These are phyloP conservation scores for Populus tomentosa DNA, from an alignment of 441 rosid genomes.

Conservation along the genomic window DNA sequence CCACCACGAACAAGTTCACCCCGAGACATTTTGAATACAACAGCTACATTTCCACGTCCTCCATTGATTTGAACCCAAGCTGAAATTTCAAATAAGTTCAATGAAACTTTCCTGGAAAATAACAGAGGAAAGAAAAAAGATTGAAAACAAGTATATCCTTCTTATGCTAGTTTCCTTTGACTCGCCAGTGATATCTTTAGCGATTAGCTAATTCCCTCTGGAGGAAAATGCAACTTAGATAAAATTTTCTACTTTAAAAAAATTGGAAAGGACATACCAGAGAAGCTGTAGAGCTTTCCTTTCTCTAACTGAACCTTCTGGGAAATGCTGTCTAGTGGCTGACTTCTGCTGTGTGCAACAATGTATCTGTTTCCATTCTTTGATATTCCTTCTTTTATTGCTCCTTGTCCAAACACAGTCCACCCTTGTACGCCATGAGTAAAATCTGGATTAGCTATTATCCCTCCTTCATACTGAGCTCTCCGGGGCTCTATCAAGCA, in stretches of 20 bases:
- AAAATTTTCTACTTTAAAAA: no score
- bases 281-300: constrained; percentile 53
- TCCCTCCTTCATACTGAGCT: constrained; percentile 49
- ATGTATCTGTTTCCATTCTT: constrained; percentile 26
- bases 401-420: constrained; percentile 31
- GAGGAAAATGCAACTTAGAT: no score
- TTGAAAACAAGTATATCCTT: not conserved
- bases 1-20: constrained; percentile 43
- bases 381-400: constrained; percentile 21
- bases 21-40: constrained; percentile 30
- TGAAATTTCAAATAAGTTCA: constrained; percentile 24
- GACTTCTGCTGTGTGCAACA: constrained; percentile 25
- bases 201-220: not conserved
- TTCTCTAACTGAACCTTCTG: constrained; percentile 38
- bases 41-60: constrained; percentile 36
- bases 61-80: constrained; percentile 61
- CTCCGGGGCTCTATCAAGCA: constrained; percentile 47
- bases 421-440: constrained; percentile 31
- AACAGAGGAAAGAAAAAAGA: not conserved
- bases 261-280: constrained; percentile 31
- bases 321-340: constrained; percentile 30
- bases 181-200: no score
- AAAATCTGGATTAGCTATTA: constrained; percentile 37
- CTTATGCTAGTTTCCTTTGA: no score
- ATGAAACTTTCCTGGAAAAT: not conserved